Conservation (phyloP, 169 alveolate species). For the Cryptosporidium parvum region DNA sequence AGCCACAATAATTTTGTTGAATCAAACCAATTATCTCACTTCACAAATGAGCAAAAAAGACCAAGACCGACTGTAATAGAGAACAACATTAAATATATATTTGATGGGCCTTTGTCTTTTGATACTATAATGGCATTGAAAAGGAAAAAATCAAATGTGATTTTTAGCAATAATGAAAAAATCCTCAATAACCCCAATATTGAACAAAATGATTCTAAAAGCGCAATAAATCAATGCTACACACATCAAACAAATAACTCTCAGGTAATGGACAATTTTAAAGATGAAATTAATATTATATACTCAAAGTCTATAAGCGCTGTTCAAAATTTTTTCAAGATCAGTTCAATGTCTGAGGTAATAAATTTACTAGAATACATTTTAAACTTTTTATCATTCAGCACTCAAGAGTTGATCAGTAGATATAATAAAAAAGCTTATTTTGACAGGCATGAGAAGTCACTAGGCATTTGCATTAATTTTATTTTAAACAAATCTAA, state of each 20-base stretch:
- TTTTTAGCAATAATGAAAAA: not conserved
- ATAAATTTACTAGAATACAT: not conserved
- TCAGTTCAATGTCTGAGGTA: slow-evolving; percentile 15
- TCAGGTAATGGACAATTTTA: not conserved
- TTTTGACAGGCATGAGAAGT: not conserved
- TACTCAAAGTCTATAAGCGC: not conserved
- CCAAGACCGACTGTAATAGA: slow-evolving; percentile 4
- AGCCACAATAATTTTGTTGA: not conserved
- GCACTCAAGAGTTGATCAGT: slow-evolving; percentile 8
- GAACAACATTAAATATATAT: slow-evolving; percentile 7
- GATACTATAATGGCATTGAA: slow-evolving; percentile 74
- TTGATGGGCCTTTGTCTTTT: slow-evolving; percentile 73
- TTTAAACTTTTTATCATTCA: slow-evolving; percentile 17
- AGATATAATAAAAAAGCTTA: not conserved
- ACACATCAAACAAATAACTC: not conserved
- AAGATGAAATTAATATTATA: slow-evolving; percentile 1
- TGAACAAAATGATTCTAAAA: not conserved
- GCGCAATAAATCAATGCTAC: not conserved
- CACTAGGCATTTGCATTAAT: slow-evolving; percentile 23
- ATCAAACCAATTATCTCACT: not conserved
- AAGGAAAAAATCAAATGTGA: slow-evolving; percentile 14
- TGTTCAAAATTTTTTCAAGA: not conserved
- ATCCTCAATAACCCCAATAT: not conserved
- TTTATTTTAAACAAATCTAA: slow-evolving; percentile 21
- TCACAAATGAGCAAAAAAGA: slow-evolving; percentile 2